Evolutionary conservation across 306 rosid genomes (phyloP).

Genomic region (Cucurbita moschata): DNA sequence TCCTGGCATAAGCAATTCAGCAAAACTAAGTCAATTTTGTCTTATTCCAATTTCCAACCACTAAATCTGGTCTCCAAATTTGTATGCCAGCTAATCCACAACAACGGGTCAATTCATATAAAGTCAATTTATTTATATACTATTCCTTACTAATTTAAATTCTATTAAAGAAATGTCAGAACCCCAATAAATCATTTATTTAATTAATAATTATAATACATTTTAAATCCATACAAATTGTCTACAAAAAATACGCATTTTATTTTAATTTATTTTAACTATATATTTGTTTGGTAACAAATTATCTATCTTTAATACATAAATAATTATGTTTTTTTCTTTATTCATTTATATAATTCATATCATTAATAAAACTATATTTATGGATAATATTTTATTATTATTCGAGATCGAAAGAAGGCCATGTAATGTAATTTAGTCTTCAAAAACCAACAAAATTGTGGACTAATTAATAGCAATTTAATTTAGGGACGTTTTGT

Average conservation of each 20-base stretch:
- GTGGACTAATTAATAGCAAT: not conserved
- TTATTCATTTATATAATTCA: too few species aligned
- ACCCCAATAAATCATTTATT: too few species aligned
- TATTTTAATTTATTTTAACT: too few species aligned
- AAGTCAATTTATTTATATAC: not conserved
- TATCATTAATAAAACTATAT: too few species aligned
- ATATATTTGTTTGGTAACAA: too few species aligned
- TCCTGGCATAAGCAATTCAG: not conserved
- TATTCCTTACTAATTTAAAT: not conserved
- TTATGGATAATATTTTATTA: not conserved
- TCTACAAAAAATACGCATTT: too few species aligned
- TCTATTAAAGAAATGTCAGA: too few species aligned
- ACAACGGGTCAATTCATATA: not conserved
- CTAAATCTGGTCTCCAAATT: not conserved
- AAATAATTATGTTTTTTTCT: too few species aligned
- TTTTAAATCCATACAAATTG: too few species aligned
- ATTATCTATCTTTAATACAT: too few species aligned
- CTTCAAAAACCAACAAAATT: not conserved
- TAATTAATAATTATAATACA: not conserved
- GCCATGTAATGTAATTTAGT: too few species aligned
- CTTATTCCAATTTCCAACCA: not conserved
- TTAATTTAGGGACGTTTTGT: not conserved
- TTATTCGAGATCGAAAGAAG: not conserved
- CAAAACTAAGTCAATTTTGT: not conserved
- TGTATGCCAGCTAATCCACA: not conserved